Evolutionary conservation across 371 early-diverging fungal genomes (phyloP), one percentile per base, ranked within the genome.

Genomic region (Mortierella sp.): DNA sequence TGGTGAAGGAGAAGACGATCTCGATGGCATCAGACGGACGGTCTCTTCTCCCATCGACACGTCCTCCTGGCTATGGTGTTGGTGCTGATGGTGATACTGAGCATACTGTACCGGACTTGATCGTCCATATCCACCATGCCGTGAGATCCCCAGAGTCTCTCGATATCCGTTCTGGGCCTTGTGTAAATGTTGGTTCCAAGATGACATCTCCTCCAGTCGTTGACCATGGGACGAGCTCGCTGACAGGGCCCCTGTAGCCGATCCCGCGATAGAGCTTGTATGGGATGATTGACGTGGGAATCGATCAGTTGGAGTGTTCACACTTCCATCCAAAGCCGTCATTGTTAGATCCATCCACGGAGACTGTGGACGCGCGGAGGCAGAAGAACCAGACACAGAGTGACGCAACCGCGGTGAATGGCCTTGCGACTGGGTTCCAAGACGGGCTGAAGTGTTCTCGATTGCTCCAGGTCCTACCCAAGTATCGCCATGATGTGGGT

Each of bases 41-140:
- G 70, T 19, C 21, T 84, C 85, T 16, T 84, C 85, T 19, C 81
- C 77, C 85, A 84, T 84, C 3, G 79, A 73, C 3, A 84, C 79
- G 44, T 84, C 85, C 21, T 84, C 85, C 2, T 76, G 74, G 26
- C 73, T 54, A 11, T 78, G 38, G 65, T 77, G 71, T 16, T 78
- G 76, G 44, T 80, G 70, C 3, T 77, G 74, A 0, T 75, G 80
- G 19, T 55, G 48, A n/a, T 75, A 73, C 52, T 79, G 76, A 21
- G 65, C 58, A 70, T 80, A 72, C 11, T 80, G 78, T 3, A 47
- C 76, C 14, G 80, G 77, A 52, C 73, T 75, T 10, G 31, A 50
- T 19, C 75, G 75, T 10, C 73, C 76, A 50, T 70, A 72, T 13
- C 72, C 60, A 3, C 60, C 78, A 34, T 71, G 55, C 54, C 79